Conservation (phyloP, 1,139 yeast genomes). For the Yarrowia galli region DNA sequence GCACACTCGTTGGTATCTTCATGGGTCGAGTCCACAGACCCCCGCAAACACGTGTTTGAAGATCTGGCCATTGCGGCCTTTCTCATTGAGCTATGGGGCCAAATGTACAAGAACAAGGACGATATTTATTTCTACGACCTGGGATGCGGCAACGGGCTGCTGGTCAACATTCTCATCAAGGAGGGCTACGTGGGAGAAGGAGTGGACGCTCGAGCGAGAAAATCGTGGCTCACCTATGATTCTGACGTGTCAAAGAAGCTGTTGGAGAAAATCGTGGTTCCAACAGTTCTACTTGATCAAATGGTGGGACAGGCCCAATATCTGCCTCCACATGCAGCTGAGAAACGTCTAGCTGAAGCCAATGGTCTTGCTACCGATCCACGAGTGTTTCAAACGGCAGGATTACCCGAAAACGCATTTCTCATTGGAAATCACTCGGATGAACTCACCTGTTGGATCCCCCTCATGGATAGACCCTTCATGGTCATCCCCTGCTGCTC, state of each 20-base stretch:
- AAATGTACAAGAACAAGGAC: slow-evolving; percentile 58
- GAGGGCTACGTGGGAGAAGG: slow-evolving; percentile 89
- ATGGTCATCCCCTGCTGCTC: slow-evolving; percentile 96
- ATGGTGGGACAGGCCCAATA: slow-evolving; percentile 30
- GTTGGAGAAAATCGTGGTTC: slow-evolving; percentile 80
- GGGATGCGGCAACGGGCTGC: slow-evolving; percentile 94
- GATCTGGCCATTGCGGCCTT: slow-evolving; percentile 97
- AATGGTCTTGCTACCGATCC: slow-evolving; percentile 14
- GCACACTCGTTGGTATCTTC: slow-evolving; percentile 76
- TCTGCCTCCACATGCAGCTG: slow-evolving; percentile 29
- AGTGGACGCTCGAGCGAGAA: slow-evolving; percentile 87
- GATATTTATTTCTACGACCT: slow-evolving; percentile 80
- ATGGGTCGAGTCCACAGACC: slow-evolving; percentile 95
- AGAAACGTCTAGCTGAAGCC: slow-evolving; percentile 12
- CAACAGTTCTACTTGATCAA: slow-evolving; percentile 63
- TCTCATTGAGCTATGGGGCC: slow-evolving; percentile 83
- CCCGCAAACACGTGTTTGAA: slow-evolving; percentile 94
- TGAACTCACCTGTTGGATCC: slow-evolving; percentile 95
- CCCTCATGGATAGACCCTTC: slow-evolving; percentile 83
- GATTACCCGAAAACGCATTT: slow-evolving; percentile 73
- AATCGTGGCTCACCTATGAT: slow-evolving; percentile 85
- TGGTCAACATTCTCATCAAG: slow-evolving; percentile 73
- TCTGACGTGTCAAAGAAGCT: slow-evolving; percentile 62
- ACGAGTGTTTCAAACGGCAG: slow-evolving; percentile 44
- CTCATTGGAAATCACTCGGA: slow-evolving; percentile 95